Conservation (phyloP, 305 asterid species). For the Fraxinus nigra region DNA sequence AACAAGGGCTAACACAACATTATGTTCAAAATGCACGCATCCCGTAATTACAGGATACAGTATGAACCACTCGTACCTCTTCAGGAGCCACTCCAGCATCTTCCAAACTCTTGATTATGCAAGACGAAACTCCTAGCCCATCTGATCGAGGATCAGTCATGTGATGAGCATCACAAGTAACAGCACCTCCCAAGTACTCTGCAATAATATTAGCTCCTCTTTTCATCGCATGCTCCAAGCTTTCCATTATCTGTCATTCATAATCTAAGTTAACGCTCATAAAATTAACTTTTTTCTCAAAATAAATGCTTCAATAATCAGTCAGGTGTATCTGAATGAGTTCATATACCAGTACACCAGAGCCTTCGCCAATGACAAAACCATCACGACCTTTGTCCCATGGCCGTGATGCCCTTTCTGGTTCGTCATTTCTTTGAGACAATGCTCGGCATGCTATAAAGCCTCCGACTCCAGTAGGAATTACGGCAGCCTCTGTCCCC, state of each 20-base stretch:
- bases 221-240: slow-evolving; percentile 70
- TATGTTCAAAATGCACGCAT: too few species aligned
- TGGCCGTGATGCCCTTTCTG: slow-evolving; percentile 63
- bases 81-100: slow-evolving; percentile 73
- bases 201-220: slow-evolving; percentile 58
- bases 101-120: slow-evolving; percentile 55
- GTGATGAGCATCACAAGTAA: slow-evolving; percentile 71
- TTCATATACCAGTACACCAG: slow-evolving; percentile 55
- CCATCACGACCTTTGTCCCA: slow-evolving; percentile 82
- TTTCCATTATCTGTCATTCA: slow-evolving; percentile 56
- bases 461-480: slow-evolving; percentile 59
- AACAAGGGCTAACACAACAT: background rate
- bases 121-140: slow-evolving; percentile 70
- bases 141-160: slow-evolving; percentile 78
- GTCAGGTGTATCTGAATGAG: too few species aligned
- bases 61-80: slow-evolving; percentile 39
- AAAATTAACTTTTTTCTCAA: background rate
- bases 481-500: slow-evolving; percentile 60
- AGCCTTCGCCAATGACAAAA: slow-evolving; percentile 71
- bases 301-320: background rate
- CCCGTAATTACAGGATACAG: too few species aligned
- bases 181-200: slow-evolving; percentile 70
- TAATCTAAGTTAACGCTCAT: background rate
- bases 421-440: slow-evolving; percentile 64
- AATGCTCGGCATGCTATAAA: slow-evolving; percentile 77